phyloP scores from a whole-genome alignment of 306 rosid genomes.

The Lupinus albus region DNA sequence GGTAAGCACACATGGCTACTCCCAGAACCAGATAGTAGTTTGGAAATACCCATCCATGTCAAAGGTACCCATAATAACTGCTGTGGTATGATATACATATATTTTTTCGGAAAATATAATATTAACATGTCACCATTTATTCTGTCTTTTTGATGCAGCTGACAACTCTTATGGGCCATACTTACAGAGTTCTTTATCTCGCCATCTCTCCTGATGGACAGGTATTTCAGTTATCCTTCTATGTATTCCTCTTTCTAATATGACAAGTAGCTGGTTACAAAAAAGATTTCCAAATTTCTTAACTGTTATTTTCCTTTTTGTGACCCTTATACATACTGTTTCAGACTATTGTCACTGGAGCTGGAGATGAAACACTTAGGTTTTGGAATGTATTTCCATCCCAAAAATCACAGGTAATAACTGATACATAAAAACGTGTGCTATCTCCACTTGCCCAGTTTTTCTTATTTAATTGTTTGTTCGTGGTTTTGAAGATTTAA shows the following conservation, averaged over 20 bases:
- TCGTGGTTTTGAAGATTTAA: constrained; percentile 5
- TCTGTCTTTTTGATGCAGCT: constrained; percentile 52
- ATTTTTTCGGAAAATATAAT: not conserved
- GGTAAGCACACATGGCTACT: constrained; percentile 94
- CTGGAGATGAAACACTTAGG: constrained; percentile 94
- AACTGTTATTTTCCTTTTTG: constrained; percentile 20
- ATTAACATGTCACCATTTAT: constrained; percentile 2
- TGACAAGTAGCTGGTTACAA: not conserved
- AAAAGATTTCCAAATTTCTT: constrained; percentile 14
- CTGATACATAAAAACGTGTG: not conserved
- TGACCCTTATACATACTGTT: constrained; percentile 27
- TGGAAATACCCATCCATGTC: constrained; percentile 97
- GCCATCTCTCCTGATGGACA: too few relatives aligned
- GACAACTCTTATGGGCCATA: constrained; percentile 87
- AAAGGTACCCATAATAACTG: constrained; percentile 54
- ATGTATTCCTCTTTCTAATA: not conserved
- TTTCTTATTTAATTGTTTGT: not conserved
- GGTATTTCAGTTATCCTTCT: constrained; percentile 47
- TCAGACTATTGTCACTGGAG: constrained; percentile 93
- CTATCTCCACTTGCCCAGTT: not conserved
- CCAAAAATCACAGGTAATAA: constrained; percentile 80
- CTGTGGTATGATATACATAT: constrained; percentile 6
- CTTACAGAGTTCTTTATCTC: too few relatives aligned
- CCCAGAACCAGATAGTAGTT: constrained; percentile 90
- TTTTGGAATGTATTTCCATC: constrained; percentile 94